Percentiles rank a stretch among this genome's conserved stretches.
phyloP scores from a whole-genome alignment of 306 rosid genomes.

The Acmispon strigosus region DNA sequence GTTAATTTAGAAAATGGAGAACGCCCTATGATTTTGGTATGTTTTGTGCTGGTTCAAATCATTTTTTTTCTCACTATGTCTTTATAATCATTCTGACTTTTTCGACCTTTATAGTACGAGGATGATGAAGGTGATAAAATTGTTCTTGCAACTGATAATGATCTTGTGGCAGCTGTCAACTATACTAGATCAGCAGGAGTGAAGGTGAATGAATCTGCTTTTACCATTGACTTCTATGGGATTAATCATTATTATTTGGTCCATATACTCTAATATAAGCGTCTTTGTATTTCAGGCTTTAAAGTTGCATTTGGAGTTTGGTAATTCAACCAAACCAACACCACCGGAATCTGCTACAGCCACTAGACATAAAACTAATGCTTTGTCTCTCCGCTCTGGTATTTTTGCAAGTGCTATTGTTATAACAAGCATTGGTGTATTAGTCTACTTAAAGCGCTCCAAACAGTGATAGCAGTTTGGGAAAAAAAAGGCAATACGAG shows the following conservation, averaged over 20 bases:
- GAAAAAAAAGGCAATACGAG: not conserved
- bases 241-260: not conserved
- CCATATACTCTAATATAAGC: not conserved
- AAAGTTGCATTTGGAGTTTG: slow-evolving; percentile 72
- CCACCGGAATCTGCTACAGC: slow-evolving; percentile 10
- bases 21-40: slow-evolving; percentile 68
- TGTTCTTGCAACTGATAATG: slow-evolving; percentile 62
- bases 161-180: slow-evolving; percentile 67
- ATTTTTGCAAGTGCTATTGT: slow-evolving; percentile 54
- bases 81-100: not conserved
- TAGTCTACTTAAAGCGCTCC: slow-evolving; percentile 68
- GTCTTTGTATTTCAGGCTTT: slow-evolving; percentile 48
- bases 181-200: slow-evolving; percentile 59
- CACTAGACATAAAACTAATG: slow-evolving; percentile 15
- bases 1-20: slow-evolving; percentile 30
- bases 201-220: slow-evolving; percentile 52
- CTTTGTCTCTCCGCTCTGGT: slow-evolving; percentile 34
- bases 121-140: slow-evolving; percentile 94
- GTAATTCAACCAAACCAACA: slow-evolving; percentile 26
- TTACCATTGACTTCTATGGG: not conserved
- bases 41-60: slow-evolving; percentile 12
- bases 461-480: slow-evolving; percentile 26
- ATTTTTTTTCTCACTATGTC: not conserved
- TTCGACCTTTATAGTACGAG: slow-evolving; percentile 52
- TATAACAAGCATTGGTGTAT: slow-evolving; percentile 48